Evolutionary conservation across 2,329 filamentous ascomycete genomes (phyloP), one percentile per base, ranked within the genome.

Genomic region (Hypoxylon sp.): DNA sequence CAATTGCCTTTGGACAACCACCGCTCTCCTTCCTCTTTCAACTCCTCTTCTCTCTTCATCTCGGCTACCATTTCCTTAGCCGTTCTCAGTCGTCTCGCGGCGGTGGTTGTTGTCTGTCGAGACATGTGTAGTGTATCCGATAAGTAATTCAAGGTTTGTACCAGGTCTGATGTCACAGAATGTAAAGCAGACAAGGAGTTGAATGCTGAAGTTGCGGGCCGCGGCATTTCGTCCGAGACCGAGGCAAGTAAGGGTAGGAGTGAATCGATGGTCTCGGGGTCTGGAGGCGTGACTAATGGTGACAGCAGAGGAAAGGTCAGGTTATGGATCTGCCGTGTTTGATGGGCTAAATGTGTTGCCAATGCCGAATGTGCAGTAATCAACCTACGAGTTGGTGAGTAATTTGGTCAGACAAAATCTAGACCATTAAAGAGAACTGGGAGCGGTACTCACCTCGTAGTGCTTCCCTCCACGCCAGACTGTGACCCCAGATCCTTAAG

Each of bases 81-180:
- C 25, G 85, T 89, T 61, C 88, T 87, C 41, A 99, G 75, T 32
- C 91, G 83, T 46, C 94, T 80, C 2, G 88, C 86, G 1, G 93
- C 94, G 7, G 88, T 88, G 2, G 86, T 88, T 0, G 90, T 94
- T 1, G 90, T 89, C 71, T 97, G 93, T 8, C 91, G 86, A 21
- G 89, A 91, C 87, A 97, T 96, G 71, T 97, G 93, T 23, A 99
- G 78, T 3, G 90, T 92, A 69, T 99, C 94, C 5, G 90, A 91
- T 3, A 99, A 78, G 60, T 91, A 88, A 62, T 90, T 91, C 35
- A 99, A 81, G 5, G 90, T 90, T 64, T 90, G 83, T 6, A 93
- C 83, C 19, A 93, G 75, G 55, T 91, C 88, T 17, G 82, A 77
- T 0, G 89, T 92, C 57, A 90, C 78, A 5, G 82, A 78, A 67